Evolutionary conservation across 768 basidiomycete genomes (phyloP), one percentile per base, ranked within the genome.

Genomic region (Serendipita sp.): DNA sequence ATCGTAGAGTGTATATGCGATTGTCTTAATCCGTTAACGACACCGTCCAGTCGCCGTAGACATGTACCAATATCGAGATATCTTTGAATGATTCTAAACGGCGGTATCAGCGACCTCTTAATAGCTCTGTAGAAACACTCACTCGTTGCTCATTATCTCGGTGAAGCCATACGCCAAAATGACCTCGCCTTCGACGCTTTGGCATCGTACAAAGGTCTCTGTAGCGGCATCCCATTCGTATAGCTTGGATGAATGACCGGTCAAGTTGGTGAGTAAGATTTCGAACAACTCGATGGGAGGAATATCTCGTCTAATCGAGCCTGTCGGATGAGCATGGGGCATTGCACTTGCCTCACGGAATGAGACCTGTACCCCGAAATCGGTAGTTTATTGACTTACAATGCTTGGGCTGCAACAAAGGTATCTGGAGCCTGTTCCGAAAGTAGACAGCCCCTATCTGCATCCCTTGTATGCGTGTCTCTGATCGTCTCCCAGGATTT

Each of bases 51-150:
- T 22, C 89, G 79, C 48, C 88, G 81, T 42, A 86, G 69, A 2
- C 83, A 70, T 0, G 81, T 82, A 4, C 89, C 89, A 53, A 91
- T 82, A 4, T 74, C 77, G 31, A 88, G 64, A 70, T 90, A 90
- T 3, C 84, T 78, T 41, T 74, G 71, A 24, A 82, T 70, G 3
- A 86, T 69, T 70, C 87, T 89, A 64, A n/a, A 44, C 26, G 17
- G 26, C 58, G 1, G 26, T 62, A 30, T 64, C 33, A 31, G 13
- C 50, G 42, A 9, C 43, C 30, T 16, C 58, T 26, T 56, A 43
- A 26, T 42, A 14, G 17, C 14, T 20, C 38, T 17, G 28, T 17
- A 20, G 11, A 22, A 2, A 11, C 28, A 63, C 72, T 43, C 30
- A 84, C 88, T 86, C 87, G 61, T 68, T 66, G 65, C 80, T 83